Base-by-base conservation (phyloP, 768 basidiomycete species). In the Cubamyces lactineus region DNA sequence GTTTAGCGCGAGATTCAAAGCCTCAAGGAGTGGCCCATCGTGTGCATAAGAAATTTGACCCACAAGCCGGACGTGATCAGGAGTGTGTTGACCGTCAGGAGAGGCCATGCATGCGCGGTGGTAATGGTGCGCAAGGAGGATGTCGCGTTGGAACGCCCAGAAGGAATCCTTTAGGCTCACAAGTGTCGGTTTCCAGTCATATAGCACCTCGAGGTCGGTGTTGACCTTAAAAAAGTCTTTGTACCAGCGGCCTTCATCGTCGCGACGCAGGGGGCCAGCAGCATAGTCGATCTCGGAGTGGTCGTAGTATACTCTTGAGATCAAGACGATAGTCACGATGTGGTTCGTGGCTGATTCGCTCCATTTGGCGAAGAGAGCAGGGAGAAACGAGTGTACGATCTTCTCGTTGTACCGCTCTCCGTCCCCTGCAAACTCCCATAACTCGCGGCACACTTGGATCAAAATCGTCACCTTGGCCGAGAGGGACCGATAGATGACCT, bases 171-270 rank as follows among this genome's bases (percentile, higher is more conserved):
- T 96, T 70, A 98, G 82, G 70, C 84, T 86, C 62, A 92, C 87
- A 5, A 98, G 83, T 0, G 91, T 93, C 1, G 88, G 84, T 64
- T 89, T 89, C 93, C 95, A 96, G 69, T 96, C 92, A 60, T 85
- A 78, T 46, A 94, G 81, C 49, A 93, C 86, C 70, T 98, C 94
- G 34, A 96, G 79, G 71, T 98, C 96, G 4, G 93, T 91, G 70
- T 96, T 91, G 67, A 98, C 88, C 74, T 96, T 95, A 84, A 87
- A 98, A 69, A 96, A 96, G 72, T 97, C 97, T 74, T 97, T 96
- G 77, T 95, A 94, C 86, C 87, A 93, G 34, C 78, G 77, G 11
- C 87, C 89, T 48, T 87, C 81, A 57, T 92, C 91, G 67, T 94
- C 89, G 53, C 81, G 77, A 15, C 86, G 82, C 49, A 98, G 77